These are phyloP conservation scores for Harringtonia lauricola DNA, from an alignment of 2,329 filamentous ascomycete species.

Conservation along the genomic window DNA sequence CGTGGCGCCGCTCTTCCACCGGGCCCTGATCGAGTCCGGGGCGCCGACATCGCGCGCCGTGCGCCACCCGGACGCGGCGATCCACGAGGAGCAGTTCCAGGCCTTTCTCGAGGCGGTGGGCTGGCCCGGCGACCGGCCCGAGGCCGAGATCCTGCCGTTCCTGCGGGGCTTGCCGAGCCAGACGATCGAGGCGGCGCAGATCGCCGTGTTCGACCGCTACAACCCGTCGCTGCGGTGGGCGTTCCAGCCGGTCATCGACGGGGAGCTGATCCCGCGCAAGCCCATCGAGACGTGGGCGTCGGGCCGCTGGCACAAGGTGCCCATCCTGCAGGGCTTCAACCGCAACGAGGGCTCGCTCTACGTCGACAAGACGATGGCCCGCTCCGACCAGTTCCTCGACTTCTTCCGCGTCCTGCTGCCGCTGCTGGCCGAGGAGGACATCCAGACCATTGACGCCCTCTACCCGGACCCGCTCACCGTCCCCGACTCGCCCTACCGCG, in stretches of 20 bases:
- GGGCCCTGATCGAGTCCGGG: constrained; percentile 27
- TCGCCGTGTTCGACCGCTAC: constrained; percentile 22
- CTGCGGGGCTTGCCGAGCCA: constrained; percentile 25
- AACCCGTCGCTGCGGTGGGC: constrained; percentile 28
- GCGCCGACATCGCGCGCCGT: constrained; percentile 28
- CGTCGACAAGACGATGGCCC: constrained; percentile 24
- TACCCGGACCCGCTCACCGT: constrained; percentile 26
- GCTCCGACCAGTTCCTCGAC: constrained; percentile 20
- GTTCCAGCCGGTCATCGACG: constrained; percentile 43
- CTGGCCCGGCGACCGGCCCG: constrained; percentile 30
- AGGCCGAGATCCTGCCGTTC: constrained; percentile 30
- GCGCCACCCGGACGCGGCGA: constrained; percentile 27
- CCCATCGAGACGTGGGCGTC: constrained; percentile 16
- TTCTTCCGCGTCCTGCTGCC: constrained; percentile 29
- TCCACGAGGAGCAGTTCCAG: constrained; percentile 37
- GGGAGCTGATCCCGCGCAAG: constrained; percentile 16
- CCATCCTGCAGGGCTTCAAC: constrained; percentile 31
- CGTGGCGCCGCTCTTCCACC: constrained; percentile 21
- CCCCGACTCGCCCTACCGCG: constrained; percentile 24
- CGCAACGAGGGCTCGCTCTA: constrained; percentile 32
- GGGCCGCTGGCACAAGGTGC: constrained; percentile 19
- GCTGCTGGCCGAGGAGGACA: constrained; percentile 22
- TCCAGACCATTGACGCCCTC: constrained; percentile 23
- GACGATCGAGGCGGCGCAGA: constrained; percentile 20
- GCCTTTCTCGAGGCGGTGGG: constrained; percentile 34